A percentile compares a stretch with the other conserved stretches of the same genome.
phyloP scores from a whole-genome alignment of 208 protist genomes.

The Trypanosoma scelopori region DNA sequence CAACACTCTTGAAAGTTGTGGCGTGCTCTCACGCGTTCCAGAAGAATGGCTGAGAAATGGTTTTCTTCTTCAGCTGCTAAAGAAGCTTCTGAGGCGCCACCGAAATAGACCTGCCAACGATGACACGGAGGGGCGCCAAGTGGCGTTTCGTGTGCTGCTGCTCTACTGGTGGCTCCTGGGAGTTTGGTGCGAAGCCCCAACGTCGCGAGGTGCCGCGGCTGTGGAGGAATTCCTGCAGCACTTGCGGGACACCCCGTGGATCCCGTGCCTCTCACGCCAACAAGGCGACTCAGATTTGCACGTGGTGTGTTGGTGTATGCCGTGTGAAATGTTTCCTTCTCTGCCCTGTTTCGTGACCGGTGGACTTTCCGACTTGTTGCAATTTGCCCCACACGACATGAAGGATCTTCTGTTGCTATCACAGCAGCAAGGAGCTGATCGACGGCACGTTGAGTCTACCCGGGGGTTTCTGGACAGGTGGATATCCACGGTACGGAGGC shows the following conservation, averaged over 20 bases:
- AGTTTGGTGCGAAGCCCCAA: constrained; percentile 11
- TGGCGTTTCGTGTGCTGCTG: constrained; percentile 19
- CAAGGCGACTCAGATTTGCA: not conserved
- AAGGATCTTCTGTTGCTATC: constrained; percentile 14
- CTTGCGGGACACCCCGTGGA: constrained; percentile 13
- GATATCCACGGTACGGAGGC: constrained; percentile 11
- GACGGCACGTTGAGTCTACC: not conserved
- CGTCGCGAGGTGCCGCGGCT: not conserved
- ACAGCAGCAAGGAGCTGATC: not conserved
- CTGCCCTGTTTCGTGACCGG: constrained; percentile 1
- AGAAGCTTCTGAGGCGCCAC: not conserved
- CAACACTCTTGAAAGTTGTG: constrained; percentile 11
- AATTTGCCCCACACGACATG: constrained; percentile 18
- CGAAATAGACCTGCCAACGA: not conserved
- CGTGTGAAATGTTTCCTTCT: constrained; percentile 21
- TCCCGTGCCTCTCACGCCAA: constrained; percentile 10
- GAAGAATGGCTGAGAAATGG: constrained; percentile 20
- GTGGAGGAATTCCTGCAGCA: not conserved
- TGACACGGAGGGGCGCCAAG: constrained; percentile 3
- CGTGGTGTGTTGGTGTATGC: not conserved
- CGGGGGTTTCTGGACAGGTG: constrained; percentile 14
- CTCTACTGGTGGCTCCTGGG: constrained; percentile 31
- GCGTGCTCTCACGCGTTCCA: constrained; percentile 17
- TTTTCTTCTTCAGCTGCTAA: constrained; percentile 8
- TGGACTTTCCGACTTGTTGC: constrained; percentile 11